Conservation (phyloP, 108 stramenopile genomes). For the Nitzschia inconspicua region DNA sequence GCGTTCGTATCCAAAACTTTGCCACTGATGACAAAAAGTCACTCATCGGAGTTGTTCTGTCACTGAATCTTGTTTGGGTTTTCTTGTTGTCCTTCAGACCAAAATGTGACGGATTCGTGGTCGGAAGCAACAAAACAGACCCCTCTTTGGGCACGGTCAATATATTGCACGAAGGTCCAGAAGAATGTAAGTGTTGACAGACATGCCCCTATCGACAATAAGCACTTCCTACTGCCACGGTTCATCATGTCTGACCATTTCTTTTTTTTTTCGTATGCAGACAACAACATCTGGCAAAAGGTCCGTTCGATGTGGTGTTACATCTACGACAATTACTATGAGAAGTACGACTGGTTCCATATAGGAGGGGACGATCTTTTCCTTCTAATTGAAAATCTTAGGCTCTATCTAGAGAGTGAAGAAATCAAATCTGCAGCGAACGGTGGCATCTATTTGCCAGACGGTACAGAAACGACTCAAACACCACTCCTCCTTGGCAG, state of each 20-base stretch:
- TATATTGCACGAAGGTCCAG: slow-evolving; percentile 91
- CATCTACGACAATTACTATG: slow-evolving; percentile 51
- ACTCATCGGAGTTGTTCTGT: no score
- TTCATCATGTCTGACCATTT: neutral
- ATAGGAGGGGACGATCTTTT: slow-evolving; percentile 82
- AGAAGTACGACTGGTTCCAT: slow-evolving; percentile 62
- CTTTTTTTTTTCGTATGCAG: neutral
- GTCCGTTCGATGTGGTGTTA: slow-evolving; percentile 81
- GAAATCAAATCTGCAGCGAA: slow-evolving; percentile 11
- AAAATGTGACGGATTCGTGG: slow-evolving; percentile 97
- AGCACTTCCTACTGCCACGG: neutral
- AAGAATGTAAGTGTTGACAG: slow-evolving; percentile 65
- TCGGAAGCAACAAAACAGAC: slow-evolving; percentile 86
- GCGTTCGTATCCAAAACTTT: no score
- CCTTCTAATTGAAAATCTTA: slow-evolving; percentile 76
- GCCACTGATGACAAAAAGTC: neutral
- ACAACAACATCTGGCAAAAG: slow-evolving; percentile 99
- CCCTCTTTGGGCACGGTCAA: slow-evolving; percentile 66
- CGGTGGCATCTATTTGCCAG: slow-evolving; percentile 43
- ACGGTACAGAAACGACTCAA: slow-evolving; percentile 59
- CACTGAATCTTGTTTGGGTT: neutral
- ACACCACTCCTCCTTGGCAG: slow-evolving; percentile 19
- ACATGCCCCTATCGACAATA: neutral
- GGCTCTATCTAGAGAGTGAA: slow-evolving; percentile 20
- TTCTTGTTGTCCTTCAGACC: slow-evolving; percentile 29